Evolutionary conservation across 352 stramenopile species (phyloP).

Genomic region (Pythium dissotocum): DNA sequence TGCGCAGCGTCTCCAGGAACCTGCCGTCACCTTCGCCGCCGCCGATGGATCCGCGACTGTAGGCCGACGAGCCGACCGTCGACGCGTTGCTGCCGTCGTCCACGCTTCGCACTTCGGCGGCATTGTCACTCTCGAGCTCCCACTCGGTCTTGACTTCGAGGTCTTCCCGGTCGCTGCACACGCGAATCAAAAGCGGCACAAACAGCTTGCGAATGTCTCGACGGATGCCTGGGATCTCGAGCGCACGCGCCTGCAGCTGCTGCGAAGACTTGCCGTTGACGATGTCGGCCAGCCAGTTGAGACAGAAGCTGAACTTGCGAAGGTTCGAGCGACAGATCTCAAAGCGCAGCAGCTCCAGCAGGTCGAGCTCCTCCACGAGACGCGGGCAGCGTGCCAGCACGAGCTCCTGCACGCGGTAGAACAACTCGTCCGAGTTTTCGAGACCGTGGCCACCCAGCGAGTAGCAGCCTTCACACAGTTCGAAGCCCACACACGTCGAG

Average conservation of each 20-base stretch:
- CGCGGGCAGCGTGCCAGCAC: conserved; percentile 65
- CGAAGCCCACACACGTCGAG: conserved; percentile 76
- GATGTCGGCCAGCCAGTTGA: conserved; percentile 85
- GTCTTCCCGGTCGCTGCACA: conserved; percentile 78
- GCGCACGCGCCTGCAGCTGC: conserved; percentile 69
- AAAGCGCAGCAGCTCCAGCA: conserved; percentile 82
- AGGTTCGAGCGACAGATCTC: conserved; percentile 87
- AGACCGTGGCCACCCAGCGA: conserved; percentile 76
- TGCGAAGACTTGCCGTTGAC: conserved; percentile 74
- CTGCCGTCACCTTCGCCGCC: conserved; percentile 55
- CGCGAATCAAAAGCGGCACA: conserved; percentile 71
- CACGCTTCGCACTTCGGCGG: conserved; percentile 61
- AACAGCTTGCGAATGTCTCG: conserved; percentile 82
- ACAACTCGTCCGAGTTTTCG: conserved; percentile 86
- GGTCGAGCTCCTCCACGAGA: conserved; percentile 60
- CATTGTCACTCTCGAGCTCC: conserved; percentile 79
- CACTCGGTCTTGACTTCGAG: conserved; percentile 87
- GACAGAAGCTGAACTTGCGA: conserved; percentile 83
- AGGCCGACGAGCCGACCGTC: neutral
- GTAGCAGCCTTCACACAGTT: conserved; percentile 84
- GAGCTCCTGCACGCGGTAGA: conserved; percentile 80
- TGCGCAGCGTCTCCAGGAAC: conserved; percentile 81
- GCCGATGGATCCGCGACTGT: conserved; percentile 39
- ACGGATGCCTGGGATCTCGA: conserved; percentile 80
- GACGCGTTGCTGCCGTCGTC: conserved; percentile 25